A percentile compares a stretch with the other conserved stretches of the same genome.
Conservation (phyloP, 176 grass and related monocot genomes). For the Tillandsia leiboldiana region DNA sequence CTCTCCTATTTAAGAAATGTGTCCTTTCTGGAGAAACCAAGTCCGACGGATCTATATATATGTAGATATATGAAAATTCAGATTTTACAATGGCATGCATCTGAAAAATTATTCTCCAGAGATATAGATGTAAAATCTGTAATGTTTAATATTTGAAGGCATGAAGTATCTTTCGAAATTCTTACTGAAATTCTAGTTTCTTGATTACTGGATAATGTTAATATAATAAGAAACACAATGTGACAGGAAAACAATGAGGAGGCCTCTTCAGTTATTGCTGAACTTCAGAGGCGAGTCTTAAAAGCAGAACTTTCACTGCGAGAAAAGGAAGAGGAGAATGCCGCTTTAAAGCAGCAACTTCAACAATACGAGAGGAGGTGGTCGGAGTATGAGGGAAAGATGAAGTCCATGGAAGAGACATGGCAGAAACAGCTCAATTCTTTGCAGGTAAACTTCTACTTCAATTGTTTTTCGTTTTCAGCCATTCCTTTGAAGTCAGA, state of each 20-base stretch:
- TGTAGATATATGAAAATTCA: no score
- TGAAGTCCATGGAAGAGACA: conserved; percentile 35
- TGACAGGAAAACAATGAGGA: neutral
- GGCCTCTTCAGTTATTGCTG: neutral
- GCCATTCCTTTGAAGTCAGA: neutral
- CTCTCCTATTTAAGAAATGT: no score
- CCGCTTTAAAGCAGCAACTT: conserved; percentile 20
- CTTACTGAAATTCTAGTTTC: no score
- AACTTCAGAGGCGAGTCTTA: conserved; percentile 25
- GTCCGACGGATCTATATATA: no score
- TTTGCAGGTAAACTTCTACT: conserved; percentile 21
- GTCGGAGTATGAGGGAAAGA: conserved; percentile 38
- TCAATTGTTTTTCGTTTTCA: neutral
- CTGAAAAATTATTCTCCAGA: no score
- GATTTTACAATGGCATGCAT: no score
- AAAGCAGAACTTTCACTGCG: conserved; percentile 23
- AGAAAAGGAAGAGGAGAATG: conserved; percentile 35
- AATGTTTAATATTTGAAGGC: neutral
- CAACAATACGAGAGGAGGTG: conserved; percentile 35
- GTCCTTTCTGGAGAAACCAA: no score
- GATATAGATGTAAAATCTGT: no score
- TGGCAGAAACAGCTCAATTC: conserved; percentile 30
- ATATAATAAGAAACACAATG: neutral
- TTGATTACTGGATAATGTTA: no score
- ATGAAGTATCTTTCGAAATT: neutral